Evolutionary conservation across 768 basidiomycete species (phyloP), one percentile per base, ranked within the genome.

Genomic region (Sarcodon aspratus): DNA sequence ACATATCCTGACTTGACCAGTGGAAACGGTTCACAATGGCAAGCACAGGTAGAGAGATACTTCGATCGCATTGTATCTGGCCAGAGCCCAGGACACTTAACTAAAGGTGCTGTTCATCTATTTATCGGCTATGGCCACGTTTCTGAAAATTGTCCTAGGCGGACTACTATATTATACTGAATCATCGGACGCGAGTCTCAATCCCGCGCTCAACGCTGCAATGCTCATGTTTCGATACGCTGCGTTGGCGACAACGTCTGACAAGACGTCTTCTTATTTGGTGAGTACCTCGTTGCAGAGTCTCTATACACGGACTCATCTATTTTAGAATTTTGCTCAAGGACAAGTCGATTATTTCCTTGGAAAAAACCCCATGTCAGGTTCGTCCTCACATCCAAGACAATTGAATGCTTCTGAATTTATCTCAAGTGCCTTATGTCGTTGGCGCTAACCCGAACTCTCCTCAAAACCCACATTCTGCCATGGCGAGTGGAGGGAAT

Each of bases 371-470:
- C 82, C 92, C 0, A 94, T 93, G 90, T 79, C 76, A 50, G 76
- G 88, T 85, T 57, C 44, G 73, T 60, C 11, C 31, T 15, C 35
- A 32, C 36, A 21, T 44, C n/a, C 27, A 18, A 27, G 10, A 2
- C 7, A 13, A 31, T 15, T 40, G n/a, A 32, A 13, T 12, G 6
- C n/a, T n/a, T 13, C 37, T 11, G 9, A 36, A 4, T 35, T 44
- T 12, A 55, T 53, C 38, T 9, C 13, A 54, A 81, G 85, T 78
- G 9, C 82, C 86, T 1, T 97, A 96, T 62, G 65, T 96, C 45
- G 91, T 96, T 18, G 93, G 94, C 36, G 69, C 73, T 44, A 90
- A 95, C 64, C 89, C 92, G 1, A 94, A 95, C 61, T 85, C 94
- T 10, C 92, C 92, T 0, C 65, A 73, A 44, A 96, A 95, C 62